Evolutionary conservation across 169 alveolate genomes (phyloP).

Genomic region (Perkinsus marinus): DNA sequence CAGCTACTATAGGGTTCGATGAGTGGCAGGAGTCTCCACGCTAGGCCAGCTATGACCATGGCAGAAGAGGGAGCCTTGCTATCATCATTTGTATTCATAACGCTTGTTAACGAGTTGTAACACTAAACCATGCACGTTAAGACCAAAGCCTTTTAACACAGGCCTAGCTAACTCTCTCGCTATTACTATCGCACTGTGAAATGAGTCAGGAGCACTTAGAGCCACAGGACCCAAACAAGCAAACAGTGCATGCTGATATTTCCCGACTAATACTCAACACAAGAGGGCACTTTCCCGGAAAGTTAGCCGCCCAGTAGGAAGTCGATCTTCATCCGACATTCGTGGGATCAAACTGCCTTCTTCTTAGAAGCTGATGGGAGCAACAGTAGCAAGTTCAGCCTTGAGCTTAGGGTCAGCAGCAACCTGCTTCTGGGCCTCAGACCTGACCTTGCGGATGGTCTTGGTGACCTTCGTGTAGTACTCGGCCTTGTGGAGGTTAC

Average conservation of each 20-base stretch:
- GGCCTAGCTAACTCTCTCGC: neutral
- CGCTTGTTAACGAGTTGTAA: neutral
- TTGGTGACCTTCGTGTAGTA: neutral
- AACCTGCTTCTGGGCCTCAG: neutral
- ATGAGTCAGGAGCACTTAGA: neutral
- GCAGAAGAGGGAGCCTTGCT: neutral
- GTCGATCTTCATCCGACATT: neutral
- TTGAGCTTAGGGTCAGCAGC: neutral
- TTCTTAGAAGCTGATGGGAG: neutral
- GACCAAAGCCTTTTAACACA: neutral
- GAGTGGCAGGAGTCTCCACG: neutral
- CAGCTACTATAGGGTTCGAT: neutral
- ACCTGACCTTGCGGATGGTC: neutral
- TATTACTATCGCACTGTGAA: neutral
- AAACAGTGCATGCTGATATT: neutral
- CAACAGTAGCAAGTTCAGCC: neutral
- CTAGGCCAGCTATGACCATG: neutral
- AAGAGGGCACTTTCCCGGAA: neutral
- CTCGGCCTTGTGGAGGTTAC: neutral
- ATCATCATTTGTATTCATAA: neutral
- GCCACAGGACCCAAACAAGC: neutral
- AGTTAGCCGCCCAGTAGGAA: neutral
- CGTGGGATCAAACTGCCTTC: neutral
- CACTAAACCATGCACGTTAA: neutral
- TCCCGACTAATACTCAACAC: neutral